These are phyloP conservation scores for Vinca major DNA, from an alignment of 305 asterid species.

Conservation along the genomic window DNA sequence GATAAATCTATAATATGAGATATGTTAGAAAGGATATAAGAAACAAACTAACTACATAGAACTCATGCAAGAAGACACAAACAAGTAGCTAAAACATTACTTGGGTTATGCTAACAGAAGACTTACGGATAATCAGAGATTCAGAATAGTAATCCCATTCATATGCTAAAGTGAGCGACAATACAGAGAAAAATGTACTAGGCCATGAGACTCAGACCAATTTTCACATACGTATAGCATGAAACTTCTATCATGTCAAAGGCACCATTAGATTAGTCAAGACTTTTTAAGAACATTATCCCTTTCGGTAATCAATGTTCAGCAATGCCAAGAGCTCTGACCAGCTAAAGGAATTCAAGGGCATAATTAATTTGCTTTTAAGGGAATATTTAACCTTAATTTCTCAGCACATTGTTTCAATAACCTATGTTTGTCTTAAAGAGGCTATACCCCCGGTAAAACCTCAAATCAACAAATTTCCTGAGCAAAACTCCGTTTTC, in stretches of 20 bases:
- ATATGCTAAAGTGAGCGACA: neutral
- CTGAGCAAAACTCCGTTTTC: neutral
- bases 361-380: neutral
- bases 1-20: slow-evolving; percentile 77
- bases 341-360: neutral
- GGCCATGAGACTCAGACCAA: neutral
- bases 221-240: neutral
- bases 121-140: neutral
- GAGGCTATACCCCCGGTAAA: neutral
- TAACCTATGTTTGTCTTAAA: neutral
- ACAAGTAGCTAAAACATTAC: slow-evolving; percentile 4
- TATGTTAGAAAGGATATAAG: slow-evolving; percentile 42
- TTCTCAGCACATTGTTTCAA: neutral
- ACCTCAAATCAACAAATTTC: neutral
- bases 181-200: neutral
- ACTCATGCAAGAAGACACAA: slow-evolving; percentile 5
- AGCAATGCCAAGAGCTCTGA: neutral
- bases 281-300: neutral
- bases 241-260: neutral
- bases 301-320: neutral
- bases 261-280: neutral
- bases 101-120: neutral
- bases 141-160: neutral
- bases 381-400: neutral
- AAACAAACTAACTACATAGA: slow-evolving; percentile 6